Evolutionary conservation across 108 stramenopile species (phyloP), one percentile per base, ranked within the genome.

Genomic region (Aurantiochytrium sp.): DNA sequence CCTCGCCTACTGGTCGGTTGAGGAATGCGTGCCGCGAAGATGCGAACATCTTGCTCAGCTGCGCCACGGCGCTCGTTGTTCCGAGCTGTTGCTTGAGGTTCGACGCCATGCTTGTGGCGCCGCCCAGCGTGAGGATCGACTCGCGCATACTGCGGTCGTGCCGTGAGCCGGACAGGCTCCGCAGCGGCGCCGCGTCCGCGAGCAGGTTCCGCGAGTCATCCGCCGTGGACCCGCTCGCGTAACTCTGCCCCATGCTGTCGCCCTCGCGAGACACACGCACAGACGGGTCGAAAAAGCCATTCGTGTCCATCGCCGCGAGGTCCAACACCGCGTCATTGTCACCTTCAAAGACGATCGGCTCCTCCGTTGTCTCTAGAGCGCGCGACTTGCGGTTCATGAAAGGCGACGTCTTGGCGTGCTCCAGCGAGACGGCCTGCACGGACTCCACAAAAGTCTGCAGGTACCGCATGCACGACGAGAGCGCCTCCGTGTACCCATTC

Each of bases 281-380:
- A 6, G 24, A 0, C 1, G 73, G 32, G 30, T 81, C 73, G 39
- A 81, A 81, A 42, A 81, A 81, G 12, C 73, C 73, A 81, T 41
- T 81, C 45, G 73, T 48, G 3, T 81, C 73, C 73, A 81, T 81
- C 73, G 73, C 73, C 6, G 73, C 73, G 42, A 81, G 45, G 39
- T 81, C 73, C 10, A 81, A 24, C 8, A 81, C 73, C 1, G 73
- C 73, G 24, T 81, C 73, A 42, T 41, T 48, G 2, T 81, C 73
- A 24, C 73, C 73, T 42, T 81, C 73, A 15, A 81, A 81, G 21
- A 81, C 39, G 24, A 81, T 81, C 6, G 73, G 73, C 30, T 81
- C 73, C 39, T 81, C 39, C 21, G 73, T 81, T 19, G 73, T 81
- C 36, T 81, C 73, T 12, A 81, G 73, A 1, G 73, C 39, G 12